Conservation (phyloP, 2,329 filamentous ascomycete species). For the Zymoseptoria passerinii region DNA sequence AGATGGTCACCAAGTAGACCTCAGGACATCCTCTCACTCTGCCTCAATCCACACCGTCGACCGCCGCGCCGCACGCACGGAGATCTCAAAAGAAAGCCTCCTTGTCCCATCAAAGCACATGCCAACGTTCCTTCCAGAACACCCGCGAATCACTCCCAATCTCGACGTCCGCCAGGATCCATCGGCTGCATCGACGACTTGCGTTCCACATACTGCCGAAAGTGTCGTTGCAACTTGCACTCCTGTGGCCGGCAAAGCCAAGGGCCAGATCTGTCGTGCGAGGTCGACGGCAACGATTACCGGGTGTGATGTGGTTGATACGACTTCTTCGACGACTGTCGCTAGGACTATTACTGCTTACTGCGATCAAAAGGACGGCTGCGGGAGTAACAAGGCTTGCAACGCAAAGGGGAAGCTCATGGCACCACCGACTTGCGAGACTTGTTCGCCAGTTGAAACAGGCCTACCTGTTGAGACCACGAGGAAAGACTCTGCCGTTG, state of each 20-base stretch:
- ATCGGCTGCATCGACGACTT: background rate
- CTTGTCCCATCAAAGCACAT: background rate
- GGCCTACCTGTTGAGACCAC: background rate
- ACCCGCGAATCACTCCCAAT: background rate
- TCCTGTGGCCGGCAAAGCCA: background rate
- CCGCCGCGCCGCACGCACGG: no score
- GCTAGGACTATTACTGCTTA: constrained; percentile 1
- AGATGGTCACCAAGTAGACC: background rate
- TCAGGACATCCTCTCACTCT: background rate
- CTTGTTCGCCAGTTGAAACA: background rate
- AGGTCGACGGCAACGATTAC: constrained; percentile 1
- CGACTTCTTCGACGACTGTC: constrained; percentile 1
- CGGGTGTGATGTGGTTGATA: constrained; percentile 2
- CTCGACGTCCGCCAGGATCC: background rate
- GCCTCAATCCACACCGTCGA: background rate
- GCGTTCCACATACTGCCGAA: background rate
- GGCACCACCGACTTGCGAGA: constrained; percentile 1
- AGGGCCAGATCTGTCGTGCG: background rate
- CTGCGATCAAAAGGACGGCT: background rate
- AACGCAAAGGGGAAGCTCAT: background rate
- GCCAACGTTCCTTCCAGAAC: background rate
- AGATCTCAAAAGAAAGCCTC: background rate
- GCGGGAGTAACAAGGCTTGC: background rate
- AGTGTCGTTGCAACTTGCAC: background rate
- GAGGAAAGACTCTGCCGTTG: background rate